Evolutionary conservation across 805 yeast species (phyloP).

Genomic region (Metschnikowia koreensis): DNA sequence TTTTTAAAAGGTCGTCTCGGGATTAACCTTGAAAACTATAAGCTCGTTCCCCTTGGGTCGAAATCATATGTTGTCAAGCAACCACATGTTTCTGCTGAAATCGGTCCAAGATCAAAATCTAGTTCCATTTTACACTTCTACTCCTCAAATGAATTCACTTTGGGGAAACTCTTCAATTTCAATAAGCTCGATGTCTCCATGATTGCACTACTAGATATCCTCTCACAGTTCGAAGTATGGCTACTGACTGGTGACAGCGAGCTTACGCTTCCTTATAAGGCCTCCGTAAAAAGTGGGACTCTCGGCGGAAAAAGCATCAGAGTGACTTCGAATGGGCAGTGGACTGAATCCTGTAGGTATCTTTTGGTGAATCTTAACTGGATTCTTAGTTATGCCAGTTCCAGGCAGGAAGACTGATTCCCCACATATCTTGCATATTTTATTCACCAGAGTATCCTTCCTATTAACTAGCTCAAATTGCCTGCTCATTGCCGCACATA

Average conservation of each 20-base stretch:
- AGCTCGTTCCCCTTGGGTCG: slow-evolving; percentile 79
- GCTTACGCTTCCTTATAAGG: slow-evolving; percentile 71
- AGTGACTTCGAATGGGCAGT: slow-evolving; percentile 69
- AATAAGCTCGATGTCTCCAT: slow-evolving; percentile 77
- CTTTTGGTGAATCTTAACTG: slow-evolving; percentile 76
- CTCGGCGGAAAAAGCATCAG: slow-evolving; percentile 79
- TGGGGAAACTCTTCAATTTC: slow-evolving; percentile 69
- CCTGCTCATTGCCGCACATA: too few relatives aligned
- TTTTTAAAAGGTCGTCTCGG: slow-evolving; percentile 60
- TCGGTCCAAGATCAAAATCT: slow-evolving; percentile 12
- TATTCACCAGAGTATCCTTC: too few relatives aligned
- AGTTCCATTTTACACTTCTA: slow-evolving; percentile 52
- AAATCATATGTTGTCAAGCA: slow-evolving; percentile 68
- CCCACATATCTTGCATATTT: too few relatives aligned
- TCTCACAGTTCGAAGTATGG: slow-evolving; percentile 48
- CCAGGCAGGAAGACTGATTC: slow-evolving; percentile 15
- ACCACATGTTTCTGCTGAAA: neutral
- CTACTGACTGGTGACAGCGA: slow-evolving; percentile 48
- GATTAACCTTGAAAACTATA: slow-evolving; percentile 56
- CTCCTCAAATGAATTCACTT: slow-evolving; percentile 69
- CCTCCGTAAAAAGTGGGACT: slow-evolving; percentile 53
- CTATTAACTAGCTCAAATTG: too few relatives aligned
- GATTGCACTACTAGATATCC: slow-evolving; percentile 70
- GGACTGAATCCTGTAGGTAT: slow-evolving; percentile 89
- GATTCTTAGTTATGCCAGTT: slow-evolving; percentile 73